Evolutionary conservation across 768 basidiomycete species (phyloP).

Genomic region (Lentinula lateritia): DNA sequence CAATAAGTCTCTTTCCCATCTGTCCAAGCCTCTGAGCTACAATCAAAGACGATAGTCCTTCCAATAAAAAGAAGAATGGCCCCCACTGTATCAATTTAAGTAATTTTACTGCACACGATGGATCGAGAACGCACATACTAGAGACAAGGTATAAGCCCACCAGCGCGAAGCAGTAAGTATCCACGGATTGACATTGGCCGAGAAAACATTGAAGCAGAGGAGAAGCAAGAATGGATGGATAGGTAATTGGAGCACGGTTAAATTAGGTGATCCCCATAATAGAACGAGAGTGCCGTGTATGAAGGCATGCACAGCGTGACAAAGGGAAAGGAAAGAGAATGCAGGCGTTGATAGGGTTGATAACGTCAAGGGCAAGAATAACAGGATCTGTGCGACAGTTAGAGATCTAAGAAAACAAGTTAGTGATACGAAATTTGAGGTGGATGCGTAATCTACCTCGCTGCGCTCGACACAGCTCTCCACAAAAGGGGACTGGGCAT

Average conservation of each 20-base stretch:
- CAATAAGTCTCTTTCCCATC: constrained; percentile 65
- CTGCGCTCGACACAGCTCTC: constrained; percentile 4
- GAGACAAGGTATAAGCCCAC: constrained; percentile 70
- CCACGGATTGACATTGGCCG: constrained; percentile 54
- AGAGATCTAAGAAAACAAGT: constrained; percentile 44
- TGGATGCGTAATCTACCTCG: neutral
- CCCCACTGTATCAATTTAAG: neutral
- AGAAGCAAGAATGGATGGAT: constrained; percentile 85
- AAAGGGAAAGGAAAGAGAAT: constrained; percentile 76
- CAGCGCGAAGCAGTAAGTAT: constrained; percentile 51
- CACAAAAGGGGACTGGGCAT: constrained; percentile 6
- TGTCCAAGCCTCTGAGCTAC: constrained; percentile 81
- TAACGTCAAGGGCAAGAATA: constrained; percentile 80
- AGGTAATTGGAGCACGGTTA: constrained; percentile 78
- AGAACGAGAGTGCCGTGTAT: constrained; percentile 78
- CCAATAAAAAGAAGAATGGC: constrained; percentile 66
- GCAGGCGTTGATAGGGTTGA: constrained; percentile 77
- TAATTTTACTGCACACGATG: neutral
- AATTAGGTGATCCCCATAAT: constrained; percentile 62
- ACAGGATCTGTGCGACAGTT: constrained; percentile 73
- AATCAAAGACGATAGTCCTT: constrained; percentile 78
- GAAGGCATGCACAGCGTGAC: constrained; percentile 70
- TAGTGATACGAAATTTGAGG: neutral
- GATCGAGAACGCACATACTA: constrained; percentile 48
- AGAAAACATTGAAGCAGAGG: constrained; percentile 81